Evolutionary conservation across 2,329 filamentous ascomycete genomes (phyloP), one percentile per base, ranked within the genome.

Genomic region (Cladosporium sp.): DNA sequence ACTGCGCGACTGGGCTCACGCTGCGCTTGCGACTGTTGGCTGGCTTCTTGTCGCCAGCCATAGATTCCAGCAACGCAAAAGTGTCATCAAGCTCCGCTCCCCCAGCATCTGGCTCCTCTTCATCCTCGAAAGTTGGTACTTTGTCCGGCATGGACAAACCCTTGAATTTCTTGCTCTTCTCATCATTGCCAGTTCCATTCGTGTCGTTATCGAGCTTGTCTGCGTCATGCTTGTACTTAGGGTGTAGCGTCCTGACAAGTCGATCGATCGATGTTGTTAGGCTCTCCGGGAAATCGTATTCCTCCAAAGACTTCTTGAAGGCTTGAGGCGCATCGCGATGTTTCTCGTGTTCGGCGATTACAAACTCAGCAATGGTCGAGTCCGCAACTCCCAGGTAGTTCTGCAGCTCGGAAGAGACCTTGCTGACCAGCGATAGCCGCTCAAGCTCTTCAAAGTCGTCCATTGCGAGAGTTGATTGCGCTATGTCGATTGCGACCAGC

Each of bases 281-380:
- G 75, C 90, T 96, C 56, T 85, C 82, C 0, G 92, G 91, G 63
- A 97, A 95, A 42, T 87, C 91, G 74, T 95, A 86, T 28, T 80
- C 83, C 64, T 87, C 83, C 64, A 97, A 80, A 69, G 85, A 85
- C 64, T 79, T 78, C 76, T 89, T 89, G 77, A 97, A 99, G 7
- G 55, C 55, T 25, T 89, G 86, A 53, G 81, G 74, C 57, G 90
- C 79, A 25, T 82, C 82, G 52, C 79, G 81, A 77, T 86, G 89
- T 81, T 92, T 84, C 71, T 88, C 75, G 67, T 96, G 90, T 71
- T 96, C 89, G 61, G 89, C 89, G 70, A 99, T 96, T 68, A 99
- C 85, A 71, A 96, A 99, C 74, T 99, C 94, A 65, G 94, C 92
- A 24, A 99, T 85, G 4, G 91, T 96, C 75, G 96, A 97, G 76